These are phyloP conservation scores for Prasinococcaceae sp. DNA, from an alignment of 139 green algal genomes.

Conservation along the genomic window DNA sequence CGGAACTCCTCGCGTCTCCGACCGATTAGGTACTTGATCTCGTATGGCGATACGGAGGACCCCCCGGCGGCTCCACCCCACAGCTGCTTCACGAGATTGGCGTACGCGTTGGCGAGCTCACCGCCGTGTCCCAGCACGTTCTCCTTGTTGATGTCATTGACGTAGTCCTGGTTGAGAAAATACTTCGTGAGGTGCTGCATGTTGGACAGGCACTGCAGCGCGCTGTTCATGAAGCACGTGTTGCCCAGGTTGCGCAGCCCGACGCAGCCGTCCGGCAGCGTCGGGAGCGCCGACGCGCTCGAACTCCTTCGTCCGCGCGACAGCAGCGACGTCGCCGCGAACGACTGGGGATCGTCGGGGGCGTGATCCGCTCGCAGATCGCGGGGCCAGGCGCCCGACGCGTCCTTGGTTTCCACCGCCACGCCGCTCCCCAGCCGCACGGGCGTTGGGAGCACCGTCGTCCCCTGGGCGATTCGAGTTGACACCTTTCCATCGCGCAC, in stretches of 20 bases:
- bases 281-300: neutral
- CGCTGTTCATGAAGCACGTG: slow-evolving; percentile 79
- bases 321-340: neutral
- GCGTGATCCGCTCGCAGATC: neutral
- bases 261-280: neutral
- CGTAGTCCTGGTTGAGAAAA: slow-evolving; percentile 56
- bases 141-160: slow-evolving; percentile 57
- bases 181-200: slow-evolving; percentile 52
- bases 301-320: slow-evolving; percentile 1
- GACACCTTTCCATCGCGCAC: neutral
- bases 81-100: slow-evolving; percentile 56
- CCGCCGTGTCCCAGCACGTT: slow-evolving; percentile 76
- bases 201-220: slow-evolving; percentile 85
- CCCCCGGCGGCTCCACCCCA: slow-evolving; percentile 57
- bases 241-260: slow-evolving; percentile 70
- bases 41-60: slow-evolving; percentile 34
- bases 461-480: no score
- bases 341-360: neutral
- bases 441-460: no score
- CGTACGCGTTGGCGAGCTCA: slow-evolving; percentile 78
- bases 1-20: slow-evolving; percentile 67
- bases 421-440: no score
- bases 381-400: neutral
- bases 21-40: no score
- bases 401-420: neutral